Evolutionary conservation across 2,329 filamentous ascomycete genomes (phyloP), one percentile per base, ranked within the genome.

Genomic region (Aspergillus sp.): DNA sequence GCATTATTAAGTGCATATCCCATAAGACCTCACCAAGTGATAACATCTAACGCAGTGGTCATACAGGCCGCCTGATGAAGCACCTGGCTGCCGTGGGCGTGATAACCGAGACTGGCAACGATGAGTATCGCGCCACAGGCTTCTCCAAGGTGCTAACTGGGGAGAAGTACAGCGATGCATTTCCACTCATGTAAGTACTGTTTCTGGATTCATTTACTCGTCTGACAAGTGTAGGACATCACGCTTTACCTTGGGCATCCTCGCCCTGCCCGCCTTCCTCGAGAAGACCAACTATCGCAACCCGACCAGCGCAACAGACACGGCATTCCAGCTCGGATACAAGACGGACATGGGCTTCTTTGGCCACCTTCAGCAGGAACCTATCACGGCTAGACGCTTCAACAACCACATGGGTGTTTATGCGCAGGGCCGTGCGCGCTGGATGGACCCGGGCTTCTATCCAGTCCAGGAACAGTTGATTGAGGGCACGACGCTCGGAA

Each of bases 51-150:
- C 9, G 8, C 4, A 1, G 9, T 4, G 4, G 3, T 15, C 5
- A 43, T 11, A 22, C 20, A 61, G 68, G 64, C 39, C 72, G 73
- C 3, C 54, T 75, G 22, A 59, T 75, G 50, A 69, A 71, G 48
- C 74, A 75, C 30, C 62, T 76, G 0, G 63, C 57, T 12, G 66
- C 73, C 2, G 72, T 75, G 64, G 71, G 71, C 3, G 68, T 71
- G 15, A 60, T 76, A 36, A 57, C 59, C 3, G 73, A 76, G 51
- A 67, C 65, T 5, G 70, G 68, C 2, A 58, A 56, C 1, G 67
- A 75, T 53, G 64, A 69, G 39, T 76, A 76, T 51, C 60, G 65
- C 17, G 58, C 64, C 0, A 76, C 65, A 8, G 68, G 68, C n/a
- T 68, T 73, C 48, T 64, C 71, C 1, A 72, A 52, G 18, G 61